Evolutionary conservation across 129 eudicot species (phyloP), one percentile per base, ranked within the genome.

Genomic region (Sambucus nigra): DNA sequence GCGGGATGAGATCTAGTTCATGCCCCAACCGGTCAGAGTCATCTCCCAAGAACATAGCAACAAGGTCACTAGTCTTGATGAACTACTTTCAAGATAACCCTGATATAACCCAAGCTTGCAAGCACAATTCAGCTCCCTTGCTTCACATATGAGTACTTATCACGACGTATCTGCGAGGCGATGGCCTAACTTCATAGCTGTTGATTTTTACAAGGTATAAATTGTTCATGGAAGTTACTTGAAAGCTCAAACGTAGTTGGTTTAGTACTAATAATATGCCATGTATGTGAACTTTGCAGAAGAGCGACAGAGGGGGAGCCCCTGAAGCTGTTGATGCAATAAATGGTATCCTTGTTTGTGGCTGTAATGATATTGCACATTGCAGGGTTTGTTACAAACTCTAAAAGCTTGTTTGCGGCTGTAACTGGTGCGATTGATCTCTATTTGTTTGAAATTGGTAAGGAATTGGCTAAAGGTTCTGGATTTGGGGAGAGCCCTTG

Each of bases 1-100:
- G 77, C 23, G 98, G 98, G 53, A 69, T 82, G 82, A 69, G 47
- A 39, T 73, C 67, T 58, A 95, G 98, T 20, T 65, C 73, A 35
- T 91, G 98, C 68, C 98, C 94, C 18, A 85, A 79, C 39, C 95
- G 95, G 57, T 94, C 80, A 15, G 98, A 91, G 58, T 91, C 98
- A 23, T 67, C 79, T 23, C 53, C 87, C 5, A 82, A 82, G 95
- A 82, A 79, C 68, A 61, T 69, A 17, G 79, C 69, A 62, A 66
- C 94, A 51, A 85, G 77, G 63, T 79, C 98, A 42, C 68, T 91
- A 24, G 89, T 91, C 46, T 67, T 91, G 21, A 68, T 85, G 86
- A 91, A 91, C 75, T 91, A 86, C 73, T 91, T 91, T 69, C 86
- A 74, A 9, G 73, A 72, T 47, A 62, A 57, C 47, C 99, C 99